phyloP scores from a whole-genome alignment of 352 stramenopile species.

The Phytopythium litorale region DNA sequence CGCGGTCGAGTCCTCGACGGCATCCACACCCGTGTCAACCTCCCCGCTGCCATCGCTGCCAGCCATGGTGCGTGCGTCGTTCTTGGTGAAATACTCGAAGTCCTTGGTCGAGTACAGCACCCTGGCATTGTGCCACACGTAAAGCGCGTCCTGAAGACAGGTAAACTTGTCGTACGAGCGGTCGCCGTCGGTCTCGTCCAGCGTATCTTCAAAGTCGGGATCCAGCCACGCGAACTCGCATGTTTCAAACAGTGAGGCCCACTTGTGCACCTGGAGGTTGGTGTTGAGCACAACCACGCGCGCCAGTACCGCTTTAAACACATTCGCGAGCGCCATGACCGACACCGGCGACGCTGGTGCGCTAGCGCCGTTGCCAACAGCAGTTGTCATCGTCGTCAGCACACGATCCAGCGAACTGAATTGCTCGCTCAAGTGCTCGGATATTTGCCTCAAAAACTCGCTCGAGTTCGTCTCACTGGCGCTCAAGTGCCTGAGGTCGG shows the following conservation, averaged over 20 bases:
- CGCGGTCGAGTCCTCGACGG: not conserved
- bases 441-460: slow-evolving; percentile 27
- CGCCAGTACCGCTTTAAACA: slow-evolving; percentile 46
- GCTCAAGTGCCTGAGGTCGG: slow-evolving; percentile 20
- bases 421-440: slow-evolving; percentile 18
- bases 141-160: slow-evolving; percentile 71
- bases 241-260: slow-evolving; percentile 59
- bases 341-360: slow-evolving; percentile 10
- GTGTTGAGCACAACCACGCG: slow-evolving; percentile 52
- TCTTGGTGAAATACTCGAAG: slow-evolving; percentile 8
- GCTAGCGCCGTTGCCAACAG: slow-evolving; percentile 4
- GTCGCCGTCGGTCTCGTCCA: slow-evolving; percentile 34
- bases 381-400: slow-evolving; percentile 16
- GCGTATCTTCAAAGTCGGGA: slow-evolving; percentile 33
- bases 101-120: slow-evolving; percentile 64
- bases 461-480: slow-evolving; percentile 12
- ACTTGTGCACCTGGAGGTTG: slow-evolving; percentile 76
- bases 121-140: slow-evolving; percentile 61
- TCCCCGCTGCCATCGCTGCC: not conserved
- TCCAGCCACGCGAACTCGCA: slow-evolving; percentile 68
- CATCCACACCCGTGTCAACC: slow-evolving; percentile 2
- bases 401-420: slow-evolving; percentile 23
- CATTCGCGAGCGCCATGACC: slow-evolving; percentile 45
- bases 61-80: not conserved
- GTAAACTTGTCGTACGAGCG: slow-evolving; percentile 82